A percentile compares a stretch with the other conserved stretches of the same genome.
Evolutionary conservation across 805 yeast species (phyloP).

Genomic region (Candida sanyiensis): DNA sequence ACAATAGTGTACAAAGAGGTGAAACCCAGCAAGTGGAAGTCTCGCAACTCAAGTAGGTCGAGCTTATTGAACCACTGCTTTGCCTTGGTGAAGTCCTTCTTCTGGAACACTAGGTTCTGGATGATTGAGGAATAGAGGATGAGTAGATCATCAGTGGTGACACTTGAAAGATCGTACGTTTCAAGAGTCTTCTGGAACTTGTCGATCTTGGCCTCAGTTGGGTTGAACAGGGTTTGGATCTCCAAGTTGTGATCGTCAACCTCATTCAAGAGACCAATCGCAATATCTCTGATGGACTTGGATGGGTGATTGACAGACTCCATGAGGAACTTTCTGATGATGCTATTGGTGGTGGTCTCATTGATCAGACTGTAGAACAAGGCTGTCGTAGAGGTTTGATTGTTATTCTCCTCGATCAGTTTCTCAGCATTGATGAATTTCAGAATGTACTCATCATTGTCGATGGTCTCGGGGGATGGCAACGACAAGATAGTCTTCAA

Average conservation of each 20-base stretch:
- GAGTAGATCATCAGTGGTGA: constrained; percentile 22
- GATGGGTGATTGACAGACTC: constrained; percentile 19
- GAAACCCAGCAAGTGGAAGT: constrained; percentile 26
- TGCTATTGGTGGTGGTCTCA: constrained; percentile 20
- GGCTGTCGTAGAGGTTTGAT: constrained; percentile 14
- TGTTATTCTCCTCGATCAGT: constrained; percentile 16
- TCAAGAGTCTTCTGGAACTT: constrained; percentile 19
- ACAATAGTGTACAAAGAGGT: constrained; percentile 27
- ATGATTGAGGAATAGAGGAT: constrained; percentile 26
- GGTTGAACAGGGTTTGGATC: constrained; percentile 26
- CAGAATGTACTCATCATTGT: constrained; percentile 21
- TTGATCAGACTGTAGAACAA: constrained; percentile 19
- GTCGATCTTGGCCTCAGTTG: constrained; percentile 23
- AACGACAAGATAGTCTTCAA: constrained; percentile 25
- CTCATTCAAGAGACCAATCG: constrained; percentile 9
- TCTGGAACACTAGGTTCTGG: constrained; percentile 23
- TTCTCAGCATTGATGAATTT: constrained; percentile 17
- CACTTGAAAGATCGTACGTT: constrained; percentile 15
- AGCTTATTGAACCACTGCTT: constrained; percentile 23
- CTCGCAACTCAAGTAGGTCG: constrained; percentile 14
- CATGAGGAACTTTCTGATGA: constrained; percentile 22
- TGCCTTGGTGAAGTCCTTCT: constrained; percentile 22
- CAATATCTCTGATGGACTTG: constrained; percentile 18
- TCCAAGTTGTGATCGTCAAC: constrained; percentile 20
- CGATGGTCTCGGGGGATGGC: constrained; percentile 23